These are phyloP conservation scores for Potentilla sterilis DNA, from an alignment of 306 rosid species.

Conservation along the genomic window DNA sequence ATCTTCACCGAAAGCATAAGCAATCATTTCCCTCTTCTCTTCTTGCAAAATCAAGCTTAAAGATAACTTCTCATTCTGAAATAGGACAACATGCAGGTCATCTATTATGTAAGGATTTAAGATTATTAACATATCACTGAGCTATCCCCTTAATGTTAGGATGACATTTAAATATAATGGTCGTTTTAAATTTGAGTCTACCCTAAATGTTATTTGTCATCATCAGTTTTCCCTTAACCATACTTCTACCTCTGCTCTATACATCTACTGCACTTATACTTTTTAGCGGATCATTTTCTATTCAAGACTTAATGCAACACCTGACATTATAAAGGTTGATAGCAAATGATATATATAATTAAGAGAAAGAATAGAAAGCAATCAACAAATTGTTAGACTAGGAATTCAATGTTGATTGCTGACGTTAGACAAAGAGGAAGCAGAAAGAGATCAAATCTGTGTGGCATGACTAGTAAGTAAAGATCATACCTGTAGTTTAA, in stretches of 20 bases:
- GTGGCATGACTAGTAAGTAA: not conserved
- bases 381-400: not conserved
- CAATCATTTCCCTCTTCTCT: conserved; percentile 93
- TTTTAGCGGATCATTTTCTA: not conserved
- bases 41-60: conserved; percentile 55
- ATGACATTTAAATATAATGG: too few relatives aligned
- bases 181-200: not conserved
- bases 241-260: not conserved
- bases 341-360: too few relatives aligned
- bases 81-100: not conserved
- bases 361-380: too few relatives aligned
- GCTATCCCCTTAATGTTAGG: not conserved
- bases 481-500: conserved; percentile 77
- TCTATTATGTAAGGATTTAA: not conserved
- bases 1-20: conserved; percentile 97
- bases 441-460: not conserved
- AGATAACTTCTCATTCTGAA: not conserved
- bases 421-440: not conserved
- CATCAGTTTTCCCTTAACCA: not conserved
- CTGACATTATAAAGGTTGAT: not conserved
- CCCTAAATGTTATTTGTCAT: not conserved
- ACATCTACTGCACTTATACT: not conserved
- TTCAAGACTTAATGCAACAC: not conserved
- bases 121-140: not conserved
- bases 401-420: not conserved